Base-by-base conservation (phyloP, 1,139 yeast species). In the Suhomyces bribrorum region DNA sequence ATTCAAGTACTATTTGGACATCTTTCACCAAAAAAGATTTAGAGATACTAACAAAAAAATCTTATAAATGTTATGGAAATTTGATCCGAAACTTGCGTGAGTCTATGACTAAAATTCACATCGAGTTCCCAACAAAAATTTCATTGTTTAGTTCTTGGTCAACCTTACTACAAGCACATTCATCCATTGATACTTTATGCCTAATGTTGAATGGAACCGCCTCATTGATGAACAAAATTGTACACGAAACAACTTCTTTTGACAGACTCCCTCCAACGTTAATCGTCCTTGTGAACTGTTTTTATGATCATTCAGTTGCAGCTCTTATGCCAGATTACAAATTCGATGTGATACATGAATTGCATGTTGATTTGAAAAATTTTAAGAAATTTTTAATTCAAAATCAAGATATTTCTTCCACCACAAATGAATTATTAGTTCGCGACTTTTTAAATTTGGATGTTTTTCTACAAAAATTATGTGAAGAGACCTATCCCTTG, bases 81-180 rank as follows among this genome's bases (percentile, higher is more conserved):
- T 53, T 69, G 32, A 67, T 70, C 9, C 55, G 56, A 18, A 61
- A 64, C 32, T 54, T 70, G 24, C 48, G 73, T 27, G 61, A 60
- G 31, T 59, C 70, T 1, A 54, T 69, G 27, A 54, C 53, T 18
- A 46, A 51, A 15, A 55, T 58, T 31, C 69, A 65, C 38, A 53
- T 64, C 11, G 74, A 69, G 38, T 64, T 57, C 40, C 64, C 74
- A 2, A 62, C 72, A 3, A 59, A 62, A 29, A 62, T 70, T 20
- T 69, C 75, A 8, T 53, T 69, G 31, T 59, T 64, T 37, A 58
- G 72, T 1, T 61, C 69, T 2, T 68, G 71, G 64, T 57, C 71
- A 1, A 59, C 65, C 14, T 64, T 62, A 42, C 52, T 69, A 29
- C 66, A 68, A 32, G 48, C 57, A 12, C 64, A 62, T 41, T 57